phyloP scores from a whole-genome alignment of 129 eudicot genomes.

The Tagetes erecta region DNA sequence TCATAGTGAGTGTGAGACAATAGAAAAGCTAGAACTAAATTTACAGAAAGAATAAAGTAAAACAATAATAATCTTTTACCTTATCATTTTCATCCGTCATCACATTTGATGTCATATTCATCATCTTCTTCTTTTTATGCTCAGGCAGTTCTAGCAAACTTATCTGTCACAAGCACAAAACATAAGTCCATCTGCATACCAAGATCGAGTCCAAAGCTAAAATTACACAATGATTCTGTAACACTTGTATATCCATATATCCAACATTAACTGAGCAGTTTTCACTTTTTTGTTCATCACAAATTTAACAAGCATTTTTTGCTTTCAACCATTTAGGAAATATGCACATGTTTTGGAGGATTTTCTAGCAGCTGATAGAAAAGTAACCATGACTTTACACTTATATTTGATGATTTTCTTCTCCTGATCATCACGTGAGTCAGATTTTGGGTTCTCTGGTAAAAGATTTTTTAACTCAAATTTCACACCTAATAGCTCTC shows the following conservation, averaged over 20 bases:
- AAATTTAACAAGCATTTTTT: background rate
- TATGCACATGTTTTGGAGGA: conserved; percentile 11
- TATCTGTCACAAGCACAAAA: conserved; percentile 55
- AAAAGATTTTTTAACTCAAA: background rate
- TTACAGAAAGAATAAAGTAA: conserved; percentile 14
- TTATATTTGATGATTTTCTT: conserved; percentile 17
- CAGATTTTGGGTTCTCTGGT: background rate
- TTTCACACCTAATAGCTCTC: conserved; percentile 8
- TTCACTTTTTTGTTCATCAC: background rate
- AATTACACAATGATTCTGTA: background rate
- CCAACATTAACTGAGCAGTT: conserved; percentile 2
- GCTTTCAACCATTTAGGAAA: conserved; percentile 6
- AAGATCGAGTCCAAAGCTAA: conserved; percentile 22
- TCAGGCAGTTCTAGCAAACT: conserved; percentile 84
- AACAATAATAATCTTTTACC: conserved; percentile 42
- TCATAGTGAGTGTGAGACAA: background rate
- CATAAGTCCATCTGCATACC: conserved; percentile 22
- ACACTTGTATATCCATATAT: conserved; percentile 5
- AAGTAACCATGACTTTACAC: background rate
- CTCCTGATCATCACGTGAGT: background rate
- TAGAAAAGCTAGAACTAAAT: background rate
- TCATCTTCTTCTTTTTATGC: conserved; percentile 60
- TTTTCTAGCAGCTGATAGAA: background rate
- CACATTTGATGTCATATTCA: conserved; percentile 67
- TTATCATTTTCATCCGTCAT: conserved; percentile 89